Evolutionary conservation across 352 stramenopile genomes (phyloP).

Genomic region (Ochromonadaceae sp.): DNA sequence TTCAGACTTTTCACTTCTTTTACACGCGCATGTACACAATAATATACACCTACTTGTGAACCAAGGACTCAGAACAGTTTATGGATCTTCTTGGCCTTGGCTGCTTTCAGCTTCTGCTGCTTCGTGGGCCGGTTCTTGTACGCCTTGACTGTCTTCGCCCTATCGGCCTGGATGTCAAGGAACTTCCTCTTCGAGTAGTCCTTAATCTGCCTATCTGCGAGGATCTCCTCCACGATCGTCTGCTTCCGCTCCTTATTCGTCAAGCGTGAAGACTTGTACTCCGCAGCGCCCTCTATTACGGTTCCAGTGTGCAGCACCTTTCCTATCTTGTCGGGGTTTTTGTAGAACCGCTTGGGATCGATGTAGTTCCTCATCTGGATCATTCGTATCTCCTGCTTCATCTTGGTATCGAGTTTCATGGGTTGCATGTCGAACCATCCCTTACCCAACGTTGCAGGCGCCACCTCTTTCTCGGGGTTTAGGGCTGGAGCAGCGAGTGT

Average conservation of each 20-base stretch:
- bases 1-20: too few relatives aligned
- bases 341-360: slow-evolving; percentile 18
- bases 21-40: too few relatives aligned
- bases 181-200: not conserved
- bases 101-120: too few relatives aligned
- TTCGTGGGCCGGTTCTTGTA: too few relatives aligned
- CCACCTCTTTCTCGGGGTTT: not conserved
- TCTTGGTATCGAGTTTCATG: not conserved
- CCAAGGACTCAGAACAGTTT: too few relatives aligned
- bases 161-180: not conserved
- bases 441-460: slow-evolving; percentile 3
- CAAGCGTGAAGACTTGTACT: slow-evolving; percentile 3
- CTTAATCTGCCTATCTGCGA: not conserved
- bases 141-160: too few relatives aligned
- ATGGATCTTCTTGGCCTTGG: too few relatives aligned
- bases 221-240: slow-evolving; percentile 2
- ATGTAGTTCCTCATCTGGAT: slow-evolving; percentile 16
- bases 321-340: slow-evolving; percentile 11
- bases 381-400: not conserved
- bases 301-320: slow-evolving; percentile 8
- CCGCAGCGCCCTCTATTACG: slow-evolving; percentile 7
- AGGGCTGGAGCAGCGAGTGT: too few relatives aligned
- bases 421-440: slow-evolving; percentile 15
- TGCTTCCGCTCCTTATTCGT: slow-evolving; percentile 4
- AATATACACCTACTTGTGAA: too few relatives aligned